Conservation (phyloP, 208 protist species). For the Trypanosoma lewisi region DNA sequence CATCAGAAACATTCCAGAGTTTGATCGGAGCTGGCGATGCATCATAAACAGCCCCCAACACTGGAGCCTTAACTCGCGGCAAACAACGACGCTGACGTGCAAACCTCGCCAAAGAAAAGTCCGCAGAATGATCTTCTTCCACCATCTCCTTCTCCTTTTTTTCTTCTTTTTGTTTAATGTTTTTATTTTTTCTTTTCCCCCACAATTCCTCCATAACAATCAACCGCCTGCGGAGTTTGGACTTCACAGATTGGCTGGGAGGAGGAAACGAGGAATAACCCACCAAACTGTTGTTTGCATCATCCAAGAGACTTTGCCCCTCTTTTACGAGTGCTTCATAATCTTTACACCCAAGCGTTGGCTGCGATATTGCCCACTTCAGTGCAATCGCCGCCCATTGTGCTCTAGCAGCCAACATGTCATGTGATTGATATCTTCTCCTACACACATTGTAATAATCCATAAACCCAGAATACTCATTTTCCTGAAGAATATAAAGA, state of each 20-base stretch:
- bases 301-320: slow-evolving; percentile 6
- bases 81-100: slow-evolving; percentile 15
- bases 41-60: background rate
- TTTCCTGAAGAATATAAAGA: slow-evolving; percentile 71
- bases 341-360: background rate
- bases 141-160: background rate
- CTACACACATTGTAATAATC: slow-evolving; percentile 56
- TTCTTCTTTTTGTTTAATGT: no score
- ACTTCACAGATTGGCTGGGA: background rate
- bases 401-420: background rate
- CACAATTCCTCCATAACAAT: slow-evolving; percentile 2
- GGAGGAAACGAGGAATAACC: background rate
- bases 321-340: slow-evolving; percentile 27
- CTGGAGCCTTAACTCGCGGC: background rate
- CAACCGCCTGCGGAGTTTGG: slow-evolving; percentile 13
- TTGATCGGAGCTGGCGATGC: background rate
- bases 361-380: slow-evolving; percentile 22
- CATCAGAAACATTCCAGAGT: slow-evolving; percentile 12
- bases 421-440: slow-evolving; percentile 11
- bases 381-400: slow-evolving; percentile 26
- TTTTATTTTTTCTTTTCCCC: slow-evolving; percentile 12
- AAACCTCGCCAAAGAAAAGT: slow-evolving; percentile 15
- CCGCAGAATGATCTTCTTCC: background rate
- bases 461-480: slow-evolving; percentile 60
- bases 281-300: background rate